Percentiles rank a stretch among this genome's conserved stretches.
phyloP scores from a whole-genome alignment of 495 filamentous ascomycete species.

The Glonium stellatum region DNA sequence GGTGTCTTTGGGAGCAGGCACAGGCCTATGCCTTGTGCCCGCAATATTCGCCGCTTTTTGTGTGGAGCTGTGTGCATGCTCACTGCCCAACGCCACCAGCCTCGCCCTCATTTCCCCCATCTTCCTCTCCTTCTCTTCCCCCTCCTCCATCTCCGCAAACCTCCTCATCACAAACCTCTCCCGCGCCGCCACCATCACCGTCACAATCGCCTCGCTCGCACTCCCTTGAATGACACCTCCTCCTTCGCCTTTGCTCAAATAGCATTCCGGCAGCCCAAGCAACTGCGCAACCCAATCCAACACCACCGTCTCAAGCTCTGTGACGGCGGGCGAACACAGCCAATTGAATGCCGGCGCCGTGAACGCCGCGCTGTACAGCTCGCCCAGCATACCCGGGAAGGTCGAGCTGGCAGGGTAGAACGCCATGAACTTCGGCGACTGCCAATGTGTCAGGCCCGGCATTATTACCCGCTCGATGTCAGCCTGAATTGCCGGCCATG shows the following conservation, averaged over 20 bases:
- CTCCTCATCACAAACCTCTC: constrained; percentile 48
- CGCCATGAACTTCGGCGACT: constrained; percentile 92
- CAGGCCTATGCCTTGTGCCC: constrained; percentile 66
- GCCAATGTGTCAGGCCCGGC: constrained; percentile 92
- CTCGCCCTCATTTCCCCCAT: constrained; percentile 58
- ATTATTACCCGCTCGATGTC: constrained; percentile 87
- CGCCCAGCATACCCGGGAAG: constrained; percentile 84
- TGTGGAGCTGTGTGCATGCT: constrained; percentile 72
- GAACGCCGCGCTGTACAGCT: constrained; percentile 86
- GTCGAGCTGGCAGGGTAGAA: constrained; percentile 82
- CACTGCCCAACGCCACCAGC: constrained; percentile 75
- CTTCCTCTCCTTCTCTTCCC: constrained; percentile 55
- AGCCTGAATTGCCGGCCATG: constrained; percentile 71
- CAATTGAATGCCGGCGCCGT: constrained; percentile 93
- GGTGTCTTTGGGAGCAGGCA: constrained; percentile 53
- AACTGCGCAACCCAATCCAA: constrained; percentile 85
- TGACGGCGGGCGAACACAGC: constrained; percentile 92
- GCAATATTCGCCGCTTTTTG: constrained; percentile 84
- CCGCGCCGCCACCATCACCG: constrained; percentile 79
- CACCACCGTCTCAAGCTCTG: constrained; percentile 89
- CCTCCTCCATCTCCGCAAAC: constrained; percentile 33
- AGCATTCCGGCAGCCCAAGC: constrained; percentile 66
- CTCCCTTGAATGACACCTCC: constrained; percentile 95
- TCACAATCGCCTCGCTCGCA: constrained; percentile 82
- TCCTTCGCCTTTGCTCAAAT: constrained; percentile 67